Conservation (phyloP, 257 asterid species). For the Ilex aquifolium region DNA sequence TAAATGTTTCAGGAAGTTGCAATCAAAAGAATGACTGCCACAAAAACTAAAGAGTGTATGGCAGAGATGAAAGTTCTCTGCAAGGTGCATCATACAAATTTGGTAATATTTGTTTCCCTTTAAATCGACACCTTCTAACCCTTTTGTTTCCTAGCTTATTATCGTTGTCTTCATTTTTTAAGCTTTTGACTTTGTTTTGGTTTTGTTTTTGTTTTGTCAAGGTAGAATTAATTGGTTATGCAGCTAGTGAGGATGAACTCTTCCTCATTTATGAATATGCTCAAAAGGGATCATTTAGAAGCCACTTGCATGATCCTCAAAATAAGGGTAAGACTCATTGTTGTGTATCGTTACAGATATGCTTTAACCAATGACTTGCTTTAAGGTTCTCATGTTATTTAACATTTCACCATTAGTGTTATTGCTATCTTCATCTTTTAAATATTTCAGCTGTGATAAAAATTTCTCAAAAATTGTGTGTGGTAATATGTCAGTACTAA, state of each 20-base stretch:
- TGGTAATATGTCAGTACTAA: no score
- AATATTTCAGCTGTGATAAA: no score
- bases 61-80: constrained; percentile 95
- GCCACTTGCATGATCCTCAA: constrained; percentile 89
- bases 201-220: constrained; percentile 39
- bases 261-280: constrained; percentile 87
- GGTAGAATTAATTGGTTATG: constrained; percentile 96
- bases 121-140: neutral
- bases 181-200: constrained; percentile 20
- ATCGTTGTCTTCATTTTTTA: neutral
- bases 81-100: constrained; percentile 92
- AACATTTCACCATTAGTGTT: no score
- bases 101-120: constrained; percentile 51
- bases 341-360: neutral
- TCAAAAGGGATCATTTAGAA: constrained; percentile 83
- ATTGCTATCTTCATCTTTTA: neutral
- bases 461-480: no score
- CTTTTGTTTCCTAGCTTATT: constrained; percentile 7
- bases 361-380: neutral
- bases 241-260: constrained; percentile 72
- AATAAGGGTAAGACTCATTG: constrained; percentile 50
- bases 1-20: constrained; percentile 74
- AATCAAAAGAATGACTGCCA: constrained; percentile 79
- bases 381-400: neutral
- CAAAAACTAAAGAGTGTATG: constrained; percentile 84